Evolutionary conservation across 441 rosid genomes (phyloP).

Genomic region (Eruca vesicaria): DNA sequence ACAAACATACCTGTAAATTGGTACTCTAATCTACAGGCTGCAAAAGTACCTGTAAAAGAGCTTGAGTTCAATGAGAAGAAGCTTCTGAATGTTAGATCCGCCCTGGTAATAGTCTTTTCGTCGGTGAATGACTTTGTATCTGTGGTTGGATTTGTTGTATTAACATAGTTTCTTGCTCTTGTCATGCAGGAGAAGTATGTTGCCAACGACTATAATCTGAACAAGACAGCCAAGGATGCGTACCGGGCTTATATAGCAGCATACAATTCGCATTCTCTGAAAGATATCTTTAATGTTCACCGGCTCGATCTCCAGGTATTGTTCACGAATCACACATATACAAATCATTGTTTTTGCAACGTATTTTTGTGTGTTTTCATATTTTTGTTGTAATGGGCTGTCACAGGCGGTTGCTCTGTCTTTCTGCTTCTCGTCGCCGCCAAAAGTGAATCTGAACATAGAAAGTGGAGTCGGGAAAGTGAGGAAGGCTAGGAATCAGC

Average conservation of each 20-base stretch:
- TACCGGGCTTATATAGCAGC: conserved; percentile 89
- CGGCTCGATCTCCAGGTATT: conserved; percentile 88
- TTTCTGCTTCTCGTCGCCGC: conserved; percentile 88
- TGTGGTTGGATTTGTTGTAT: neutral
- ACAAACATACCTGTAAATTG: no score
- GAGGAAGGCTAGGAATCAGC: conserved; percentile 55
- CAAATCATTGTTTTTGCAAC: neutral
- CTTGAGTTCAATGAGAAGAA: conserved; percentile 84
- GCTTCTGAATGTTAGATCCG: conserved; percentile 82
- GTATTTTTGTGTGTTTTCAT: neutral
- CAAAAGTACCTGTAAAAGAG: conserved; percentile 93
- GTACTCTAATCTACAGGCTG: conserved; percentile 47
- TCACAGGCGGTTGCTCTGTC: conserved; percentile 90
- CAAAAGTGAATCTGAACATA: conserved; percentile 81
- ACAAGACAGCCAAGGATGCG: conserved; percentile 91
- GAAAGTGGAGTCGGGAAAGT: conserved; percentile 87
- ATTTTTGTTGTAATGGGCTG: neutral
- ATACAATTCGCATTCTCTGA: conserved; percentile 94
- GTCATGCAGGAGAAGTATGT: conserved; percentile 79
- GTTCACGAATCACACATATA: neutral
- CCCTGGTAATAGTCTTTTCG: conserved; percentile 53
- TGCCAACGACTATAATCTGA: conserved; percentile 63
- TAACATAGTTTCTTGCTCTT: conserved; percentile 5
- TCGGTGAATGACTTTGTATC: neutral
- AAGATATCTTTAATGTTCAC: conserved; percentile 78